phyloP scores from a whole-genome alignment of 352 stramenopile species.

The Phytophthora macrochlamydospora region DNA sequence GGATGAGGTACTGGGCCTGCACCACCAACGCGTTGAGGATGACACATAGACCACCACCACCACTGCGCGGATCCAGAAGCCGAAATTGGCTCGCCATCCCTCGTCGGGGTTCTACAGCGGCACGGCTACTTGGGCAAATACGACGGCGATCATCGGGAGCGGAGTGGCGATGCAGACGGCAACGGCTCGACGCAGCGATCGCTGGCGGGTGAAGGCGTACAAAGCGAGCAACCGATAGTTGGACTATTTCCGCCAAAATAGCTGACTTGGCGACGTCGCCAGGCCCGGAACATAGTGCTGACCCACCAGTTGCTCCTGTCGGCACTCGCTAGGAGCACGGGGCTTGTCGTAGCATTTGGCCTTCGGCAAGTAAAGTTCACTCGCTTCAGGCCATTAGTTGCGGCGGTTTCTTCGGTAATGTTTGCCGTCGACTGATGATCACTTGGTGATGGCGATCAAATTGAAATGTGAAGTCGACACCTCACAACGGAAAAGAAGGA shows the following conservation, averaged over 20 bases:
- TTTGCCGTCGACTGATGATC: no score
- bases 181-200: background rate
- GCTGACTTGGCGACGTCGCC: conserved; percentile 10
- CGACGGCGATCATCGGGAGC: conserved; percentile 3
- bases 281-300: background rate
- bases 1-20: conserved; percentile 4
- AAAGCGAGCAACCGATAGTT: conserved; percentile 12
- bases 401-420: no score
- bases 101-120: conserved; percentile 15
- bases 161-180: conserved; percentile 8
- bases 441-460: no score
- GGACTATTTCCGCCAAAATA: conserved; percentile 13
- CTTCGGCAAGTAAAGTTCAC: no score
- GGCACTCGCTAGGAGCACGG: no score
- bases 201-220: conserved; percentile 3
- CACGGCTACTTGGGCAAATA: conserved; percentile 5
- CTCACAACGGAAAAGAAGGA: no score
- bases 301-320: no score
- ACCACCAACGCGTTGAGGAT: no score
- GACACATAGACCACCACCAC: background rate
- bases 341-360: no score
- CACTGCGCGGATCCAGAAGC: conserved; percentile 3
- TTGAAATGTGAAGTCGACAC: no score
- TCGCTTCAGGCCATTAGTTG: no score
- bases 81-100: conserved; percentile 12